Conservation (phyloP, 2,329 filamentous ascomycete genomes). For the Fusarium compactum region DNA sequence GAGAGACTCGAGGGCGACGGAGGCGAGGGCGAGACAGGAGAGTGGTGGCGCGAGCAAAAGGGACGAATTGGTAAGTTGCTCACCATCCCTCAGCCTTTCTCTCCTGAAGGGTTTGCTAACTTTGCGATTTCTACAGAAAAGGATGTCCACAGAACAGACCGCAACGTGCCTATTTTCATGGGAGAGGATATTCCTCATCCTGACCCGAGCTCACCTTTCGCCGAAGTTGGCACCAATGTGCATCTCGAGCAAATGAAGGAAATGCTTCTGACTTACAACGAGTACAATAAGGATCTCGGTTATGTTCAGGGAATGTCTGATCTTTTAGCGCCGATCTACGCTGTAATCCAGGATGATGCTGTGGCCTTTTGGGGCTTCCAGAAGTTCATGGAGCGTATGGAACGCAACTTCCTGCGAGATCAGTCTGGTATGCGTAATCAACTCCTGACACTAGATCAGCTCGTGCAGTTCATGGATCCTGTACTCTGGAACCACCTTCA, state of each 20-base stretch:
- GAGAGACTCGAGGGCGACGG: slow-evolving; percentile 87
- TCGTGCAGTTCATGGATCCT: slow-evolving; percentile 97
- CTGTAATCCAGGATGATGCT: slow-evolving; percentile 96
- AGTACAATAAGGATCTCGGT: slow-evolving; percentile 94
- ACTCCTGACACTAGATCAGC: slow-evolving; percentile 89
- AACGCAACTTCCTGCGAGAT: slow-evolving; percentile 94
- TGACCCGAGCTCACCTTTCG: slow-evolving; percentile 94
- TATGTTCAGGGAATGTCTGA: slow-evolving; percentile 99
- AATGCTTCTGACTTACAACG: slow-evolving; percentile 98
- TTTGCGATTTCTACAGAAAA: slow-evolving; percentile 76
- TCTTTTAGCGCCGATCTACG: slow-evolving; percentile 93
- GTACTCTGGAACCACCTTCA: slow-evolving; percentile 92
- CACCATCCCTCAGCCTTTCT: slow-evolving; percentile 20
- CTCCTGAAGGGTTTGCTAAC: background rate
- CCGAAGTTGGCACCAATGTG: slow-evolving; percentile 92
- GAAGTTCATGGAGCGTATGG: slow-evolving; percentile 97
- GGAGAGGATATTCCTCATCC: slow-evolving; percentile 97
- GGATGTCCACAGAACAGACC: slow-evolving; percentile 97
- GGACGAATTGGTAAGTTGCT: slow-evolving; percentile 83
- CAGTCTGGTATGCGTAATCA: slow-evolving; percentile 97
- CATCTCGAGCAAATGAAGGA: slow-evolving; percentile 99
- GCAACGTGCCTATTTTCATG: slow-evolving; percentile 92
- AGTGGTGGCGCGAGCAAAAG: slow-evolving; percentile 97
- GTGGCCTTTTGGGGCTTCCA: slow-evolving; percentile 97
- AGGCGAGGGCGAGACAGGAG: slow-evolving; percentile 82